Percentiles rank a stretch among this genome's conserved stretches.
phyloP scores from a whole-genome alignment of 2,329 filamentous ascomycete species.

The Aureobasidium mangrovei region DNA sequence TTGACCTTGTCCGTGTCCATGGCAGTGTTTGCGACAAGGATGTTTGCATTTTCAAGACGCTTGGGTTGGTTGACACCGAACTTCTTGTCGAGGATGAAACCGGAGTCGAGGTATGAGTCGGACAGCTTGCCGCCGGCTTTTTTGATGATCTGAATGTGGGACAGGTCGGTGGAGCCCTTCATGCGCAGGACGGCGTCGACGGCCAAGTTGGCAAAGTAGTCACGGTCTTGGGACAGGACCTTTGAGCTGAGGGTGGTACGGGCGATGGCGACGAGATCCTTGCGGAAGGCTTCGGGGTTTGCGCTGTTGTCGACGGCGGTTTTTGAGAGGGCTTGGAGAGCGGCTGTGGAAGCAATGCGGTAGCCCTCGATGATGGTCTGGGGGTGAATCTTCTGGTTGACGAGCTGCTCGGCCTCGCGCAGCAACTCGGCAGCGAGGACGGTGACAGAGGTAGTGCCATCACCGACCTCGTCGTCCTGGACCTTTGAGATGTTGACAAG shows the following conservation, averaged over 20 bases:
- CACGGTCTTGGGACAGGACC: slow-evolving; percentile 85
- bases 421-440: slow-evolving; percentile 91
- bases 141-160: slow-evolving; percentile 99
- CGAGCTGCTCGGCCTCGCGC: slow-evolving; percentile 91
- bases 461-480: slow-evolving; percentile 96
- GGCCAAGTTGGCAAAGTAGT: slow-evolving; percentile 83
- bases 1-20: slow-evolving; percentile 99
- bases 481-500: slow-evolving; percentile 99
- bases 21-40: slow-evolving; percentile 91
- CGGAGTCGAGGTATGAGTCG: slow-evolving; percentile 95
- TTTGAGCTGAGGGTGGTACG: slow-evolving; percentile 95
- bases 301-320: slow-evolving; percentile 85
- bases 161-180: slow-evolving; percentile 84
- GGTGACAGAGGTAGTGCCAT: slow-evolving; percentile 95
- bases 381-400: slow-evolving; percentile 97
- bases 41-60: slow-evolving; percentile 94
- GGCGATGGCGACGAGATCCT: slow-evolving; percentile 83
- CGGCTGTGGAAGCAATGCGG: slow-evolving; percentile 88
- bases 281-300: slow-evolving; percentile 72
- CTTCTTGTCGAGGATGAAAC: slow-evolving; percentile 98
- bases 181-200: slow-evolving; percentile 86
- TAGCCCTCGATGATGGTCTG: slow-evolving; percentile 99
- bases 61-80: slow-evolving; percentile 99
- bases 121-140: slow-evolving; percentile 96
- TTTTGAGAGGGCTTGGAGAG: slow-evolving; percentile 73